A percentile compares a stretch with the other conserved stretches of the same genome.
Conservation (phyloP, 495 filamentous ascomycete species). For the Bacidia rubella region DNA sequence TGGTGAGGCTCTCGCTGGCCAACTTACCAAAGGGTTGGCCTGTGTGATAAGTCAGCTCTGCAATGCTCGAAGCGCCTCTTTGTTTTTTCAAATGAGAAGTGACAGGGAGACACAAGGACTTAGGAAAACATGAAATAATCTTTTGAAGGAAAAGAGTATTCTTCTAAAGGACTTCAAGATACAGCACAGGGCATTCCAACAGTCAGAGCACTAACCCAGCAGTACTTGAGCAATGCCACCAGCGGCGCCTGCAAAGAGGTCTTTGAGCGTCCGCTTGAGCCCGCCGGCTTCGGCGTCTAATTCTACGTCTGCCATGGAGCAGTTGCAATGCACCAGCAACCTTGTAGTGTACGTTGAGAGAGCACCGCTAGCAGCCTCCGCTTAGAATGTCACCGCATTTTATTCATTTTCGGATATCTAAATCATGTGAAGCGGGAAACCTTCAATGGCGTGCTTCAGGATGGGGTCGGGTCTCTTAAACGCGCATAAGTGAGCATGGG, state of each 20-base stretch:
- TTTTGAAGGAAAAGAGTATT: too few species aligned
- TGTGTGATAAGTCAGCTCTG: too few species aligned
- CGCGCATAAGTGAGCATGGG: not conserved
- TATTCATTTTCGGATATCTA: too few species aligned
- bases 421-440: too few species aligned
- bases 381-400: too few species aligned
- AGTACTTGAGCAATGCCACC: conserved; percentile 92
- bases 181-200: not conserved
- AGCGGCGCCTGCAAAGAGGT: conserved; percentile 78
- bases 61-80: too few species aligned
- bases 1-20: not conserved
- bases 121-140: too few species aligned
- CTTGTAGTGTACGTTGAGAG: not conserved
- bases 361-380: not conserved
- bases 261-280: conserved; percentile 59
- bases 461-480: too few species aligned
- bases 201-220: conserved; percentile 54
- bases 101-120: too few species aligned
- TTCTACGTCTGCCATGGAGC: not conserved
- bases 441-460: too few species aligned
- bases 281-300: conserved; percentile 22
- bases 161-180: too few species aligned
- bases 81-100: too few species aligned
- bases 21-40: conserved; percentile 78
- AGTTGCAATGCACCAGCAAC: not conserved